phyloP scores from a whole-genome alignment of 2,329 filamentous ascomycete species.

The Aspergillus clavatus region DNA sequence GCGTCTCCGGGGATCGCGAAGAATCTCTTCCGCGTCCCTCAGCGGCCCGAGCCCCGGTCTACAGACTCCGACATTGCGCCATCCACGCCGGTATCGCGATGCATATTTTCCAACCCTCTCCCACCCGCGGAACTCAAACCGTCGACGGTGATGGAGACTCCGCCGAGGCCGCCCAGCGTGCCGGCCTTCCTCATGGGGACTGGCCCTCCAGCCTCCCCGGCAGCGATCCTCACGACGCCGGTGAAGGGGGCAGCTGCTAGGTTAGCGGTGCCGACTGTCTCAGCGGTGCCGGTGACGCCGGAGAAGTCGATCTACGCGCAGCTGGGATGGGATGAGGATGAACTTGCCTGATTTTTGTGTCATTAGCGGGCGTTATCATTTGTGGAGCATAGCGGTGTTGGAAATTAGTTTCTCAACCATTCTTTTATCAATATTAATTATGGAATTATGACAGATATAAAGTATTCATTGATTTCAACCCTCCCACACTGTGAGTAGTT shows the following conservation, averaged over 20 bases:
- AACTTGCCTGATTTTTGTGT: slow-evolving; percentile 13
- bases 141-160: slow-evolving; percentile 28
- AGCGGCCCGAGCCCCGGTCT: slow-evolving; percentile 23
- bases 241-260: slow-evolving; percentile 8
- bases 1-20: slow-evolving; percentile 13
- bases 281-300: slow-evolving; percentile 27
- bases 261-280: slow-evolving; percentile 12
- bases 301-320: slow-evolving; percentile 41
- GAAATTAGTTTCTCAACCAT: too few species aligned
- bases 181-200: slow-evolving; percentile 4
- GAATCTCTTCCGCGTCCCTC: slow-evolving; percentile 25
- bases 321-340: slow-evolving; percentile 44
- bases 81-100: slow-evolving; percentile 26
- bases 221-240: background rate
- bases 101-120: slow-evolving; percentile 9
- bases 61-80: slow-evolving; percentile 22
- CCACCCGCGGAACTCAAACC: slow-evolving; percentile 4
- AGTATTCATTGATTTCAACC: too few species aligned
- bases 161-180: slow-evolving; percentile 18
- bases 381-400: too few species aligned
- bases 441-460: too few species aligned
- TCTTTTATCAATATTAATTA: too few species aligned
- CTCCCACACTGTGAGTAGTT: too few species aligned
- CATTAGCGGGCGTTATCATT: too few species aligned
- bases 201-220: slow-evolving; percentile 11